Conservation (phyloP, 306 rosid genomes). For the Pueraria montana region DNA sequence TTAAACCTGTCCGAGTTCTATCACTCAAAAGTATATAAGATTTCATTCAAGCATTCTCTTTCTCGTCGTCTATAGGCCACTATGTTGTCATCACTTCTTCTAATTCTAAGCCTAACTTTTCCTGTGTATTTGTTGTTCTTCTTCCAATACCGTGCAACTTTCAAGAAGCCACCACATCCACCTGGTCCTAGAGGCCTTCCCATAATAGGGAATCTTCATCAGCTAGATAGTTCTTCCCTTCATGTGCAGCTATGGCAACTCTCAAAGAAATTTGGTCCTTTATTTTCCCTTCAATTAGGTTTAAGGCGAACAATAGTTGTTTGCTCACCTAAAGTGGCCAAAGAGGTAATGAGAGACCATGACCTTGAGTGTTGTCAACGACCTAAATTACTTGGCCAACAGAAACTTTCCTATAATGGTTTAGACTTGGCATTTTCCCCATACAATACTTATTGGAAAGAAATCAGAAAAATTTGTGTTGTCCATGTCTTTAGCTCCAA, state of each 20-base stretch:
- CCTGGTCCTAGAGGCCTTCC: constrained; percentile 66
- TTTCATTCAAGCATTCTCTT: too few species aligned
- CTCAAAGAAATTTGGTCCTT: constrained; percentile 52
- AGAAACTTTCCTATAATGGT: constrained; percentile 53
- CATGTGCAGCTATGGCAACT: constrained; percentile 44
- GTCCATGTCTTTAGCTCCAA: constrained; percentile 49
- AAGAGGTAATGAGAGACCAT: constrained; percentile 34
- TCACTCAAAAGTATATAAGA: too few species aligned
- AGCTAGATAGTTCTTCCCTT: constrained; percentile 40
- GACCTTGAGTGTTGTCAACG: constrained; percentile 43
- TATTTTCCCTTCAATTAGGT: constrained; percentile 58
- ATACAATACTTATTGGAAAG: constrained; percentile 55
- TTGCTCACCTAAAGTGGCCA: constrained; percentile 41
- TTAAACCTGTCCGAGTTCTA: too few species aligned
- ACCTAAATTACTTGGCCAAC: constrained; percentile 38
- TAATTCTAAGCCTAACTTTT: not conserved
- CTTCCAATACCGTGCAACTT: not conserved
- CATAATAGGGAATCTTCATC: constrained; percentile 61
- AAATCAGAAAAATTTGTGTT: constrained; percentile 49
- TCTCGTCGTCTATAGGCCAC: not conserved
- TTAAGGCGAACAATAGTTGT: constrained; percentile 42
- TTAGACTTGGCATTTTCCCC: constrained; percentile 51
- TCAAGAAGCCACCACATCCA: constrained; percentile 1
- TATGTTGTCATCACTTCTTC: not conserved
- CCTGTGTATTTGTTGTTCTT: not conserved